These are phyloP conservation scores for Suillus discolor DNA, from an alignment of 768 basidiomycete genomes.

Conservation along the genomic window DNA sequence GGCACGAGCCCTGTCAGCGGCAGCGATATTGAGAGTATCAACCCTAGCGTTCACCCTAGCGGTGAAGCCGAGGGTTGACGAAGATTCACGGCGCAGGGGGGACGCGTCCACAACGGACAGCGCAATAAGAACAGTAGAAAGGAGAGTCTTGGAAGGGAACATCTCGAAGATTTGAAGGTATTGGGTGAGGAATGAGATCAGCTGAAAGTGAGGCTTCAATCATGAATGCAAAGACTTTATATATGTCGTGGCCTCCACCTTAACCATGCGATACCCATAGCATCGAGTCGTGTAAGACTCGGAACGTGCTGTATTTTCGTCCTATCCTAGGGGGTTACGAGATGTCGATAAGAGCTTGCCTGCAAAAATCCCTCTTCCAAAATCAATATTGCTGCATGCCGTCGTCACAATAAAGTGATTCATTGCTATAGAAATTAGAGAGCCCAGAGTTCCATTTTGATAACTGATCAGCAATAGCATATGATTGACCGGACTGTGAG, in stretches of 20 bases:
- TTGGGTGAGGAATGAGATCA: neutral
- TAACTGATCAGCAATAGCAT: neutral
- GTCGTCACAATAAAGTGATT: neutral
- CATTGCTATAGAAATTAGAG: neutral
- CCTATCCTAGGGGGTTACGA: neutral
- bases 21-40: conserved; percentile 12
- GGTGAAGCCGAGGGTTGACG: conserved; percentile 16
- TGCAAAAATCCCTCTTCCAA: neutral
- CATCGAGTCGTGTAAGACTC: neutral
- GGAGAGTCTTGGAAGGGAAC: conserved; percentile 15
- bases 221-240: conserved; percentile 2
- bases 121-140: conserved; percentile 18
- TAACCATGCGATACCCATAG: conserved; percentile 4
- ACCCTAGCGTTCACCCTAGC: conserved; percentile 15
- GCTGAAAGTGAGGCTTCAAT: conserved; percentile 5
- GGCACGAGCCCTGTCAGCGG: conserved; percentile 25
- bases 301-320: neutral
- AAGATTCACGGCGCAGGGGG: conserved; percentile 13
- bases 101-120: conserved; percentile 18
- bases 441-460: neutral
- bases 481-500: neutral
- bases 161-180: conserved; percentile 12
- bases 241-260: neutral
- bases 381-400: neutral
- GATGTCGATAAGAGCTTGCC: neutral